Base-by-base conservation (phyloP, 2,329 filamentous ascomycete genomes). In the Davidsoniella eucalypti region DNA sequence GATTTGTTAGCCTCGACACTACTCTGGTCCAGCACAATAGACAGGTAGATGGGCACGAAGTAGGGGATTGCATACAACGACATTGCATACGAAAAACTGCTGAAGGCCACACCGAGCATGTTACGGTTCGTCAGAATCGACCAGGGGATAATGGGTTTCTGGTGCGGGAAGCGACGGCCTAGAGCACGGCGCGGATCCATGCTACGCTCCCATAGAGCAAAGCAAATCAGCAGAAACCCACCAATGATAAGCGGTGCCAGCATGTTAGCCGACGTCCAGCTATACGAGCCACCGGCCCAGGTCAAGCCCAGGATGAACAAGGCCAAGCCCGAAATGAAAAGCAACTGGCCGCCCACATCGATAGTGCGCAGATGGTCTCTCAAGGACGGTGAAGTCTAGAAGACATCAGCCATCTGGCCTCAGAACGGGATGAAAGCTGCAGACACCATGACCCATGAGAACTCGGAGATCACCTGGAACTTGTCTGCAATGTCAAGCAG, bases 361-460 rank as follows among this genome's bases (percentile, higher is more conserved):
- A 80, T 61, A 10, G 16, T 12, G 18, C 26, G 23, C 5, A 44
- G 23, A 9, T 26, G 23, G 2, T 23, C 17, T 21, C 3, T 21
- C 4, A 21, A 21, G 1, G 17, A 23, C 7, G 6, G 17, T n/a
- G 40, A 12, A 21, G 8, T 10, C 17, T 59, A 4, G 58, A 54
- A 0, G 58, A 54, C 69, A 55, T 84, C 76, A 14, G 76, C 71
- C 42, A 79, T 67, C 56, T 82, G 78, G 1, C 74, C 76, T 64
- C 78, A 82, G 48, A 75, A 72, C 3, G 79, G 79, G 7, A 83
- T 77, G 55, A 82, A 83, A 1, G 78, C 73, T 1, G 80, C 78
- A 0, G 76, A 75, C 0, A 78, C 80, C 12, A 85, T 73, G 57
- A 85, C 80, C 78, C 78, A 83, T 58, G 80, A 82, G 2, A 81